Evolutionary conservation across 129 eudicot species (phyloP), one percentile per base, ranked within the genome.

Genomic region (Erigeron canadensis): DNA sequence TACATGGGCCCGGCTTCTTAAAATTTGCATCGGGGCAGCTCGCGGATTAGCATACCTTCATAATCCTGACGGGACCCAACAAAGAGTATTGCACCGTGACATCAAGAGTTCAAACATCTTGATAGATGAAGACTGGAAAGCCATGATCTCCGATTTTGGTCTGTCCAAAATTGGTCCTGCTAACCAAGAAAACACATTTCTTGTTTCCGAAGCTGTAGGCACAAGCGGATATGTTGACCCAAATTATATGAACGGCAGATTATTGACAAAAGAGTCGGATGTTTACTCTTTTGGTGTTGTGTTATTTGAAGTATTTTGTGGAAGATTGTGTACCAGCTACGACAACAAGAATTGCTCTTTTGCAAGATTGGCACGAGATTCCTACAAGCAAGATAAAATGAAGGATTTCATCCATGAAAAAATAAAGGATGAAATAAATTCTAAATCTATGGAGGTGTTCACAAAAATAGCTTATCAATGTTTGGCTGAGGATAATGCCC

Each of bases 201-300:
- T 61, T 0, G 66, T 61, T 17, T 28, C 66, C 1, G 5, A 13
- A 2, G 19, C 66, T 13, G 43, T 61, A 61, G 66, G 66, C 7
- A 61, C 66, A 38, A 0, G 0, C 13, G 66, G 66, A 13, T 61
- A 61, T 61, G 13, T 21, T 7, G 66, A 61, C 37, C 66, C 45
- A 2, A 16, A 7, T 13, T 61, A 37, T 61, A 7, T 61, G 2
- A 44, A 28, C 1, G 6, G 44, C 11, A 21, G 45, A 4, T 37
- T 61, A 10, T 10, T 61, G 13, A 61, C 45, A 37, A 61, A 61
- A 38, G 45, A 61, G 45, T 61, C 45, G 0, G 67, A 38, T 38
- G 67, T 62, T 7, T 62, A 62, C 19, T 62, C 67, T 2, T 62
- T 62, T n/a, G 67, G 67, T 4, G 67, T 62, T 44, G 46, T 62